Base-by-base conservation (phyloP, 2,329 filamentous ascomycete genomes). In the Verticillium longisporum region DNA sequence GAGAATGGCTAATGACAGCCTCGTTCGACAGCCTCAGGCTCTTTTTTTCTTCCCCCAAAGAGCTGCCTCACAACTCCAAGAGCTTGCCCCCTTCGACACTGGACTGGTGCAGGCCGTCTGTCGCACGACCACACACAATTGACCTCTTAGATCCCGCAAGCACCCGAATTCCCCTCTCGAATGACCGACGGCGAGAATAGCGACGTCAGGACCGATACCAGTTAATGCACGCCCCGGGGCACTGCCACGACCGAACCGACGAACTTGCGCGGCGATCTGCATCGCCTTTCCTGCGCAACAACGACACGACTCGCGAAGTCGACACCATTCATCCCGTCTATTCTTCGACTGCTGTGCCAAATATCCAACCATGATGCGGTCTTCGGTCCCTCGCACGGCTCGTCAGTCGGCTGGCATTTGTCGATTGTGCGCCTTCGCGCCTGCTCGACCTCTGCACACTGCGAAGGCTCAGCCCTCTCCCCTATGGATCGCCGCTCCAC, bases 341-440 rank as follows among this genome's bases (percentile, higher is more conserved):
- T 34, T n/a, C 55, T 9, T 9, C 31, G 33, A 18, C 15, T 18
- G 9, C 45, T 50, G n/a, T 18, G 18, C 18, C 45, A 21, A 50
- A 9, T 10, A 50, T 7, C 21, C 45, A 26, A 26, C 10, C 18
- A 71, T 62, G n/a, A 80, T 81, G 77, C 76, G 75, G 68, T 69
- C 72, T 61, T 67, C 64, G 56, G 58, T 72, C n/a, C 56, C 56
- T 54, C 59, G 60, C 32, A 53, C 57, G 50, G 59, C 61, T 53
- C 66, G 66, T 33, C 67, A 68, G 53, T 66, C 67, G 55, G 62
- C 60, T 66, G 73, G 76, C 61, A 65, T 80, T 59, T 82, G 80
- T 71, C 76, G 77, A 59, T 71, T 75, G 57, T 82, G 79, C 68
- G 68, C 78, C 59, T 72, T 73, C 63, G 66, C 75, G 56, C 67